Base-by-base conservation (phyloP, 805 yeast genomes). In the Kodamaea restingae region DNA sequence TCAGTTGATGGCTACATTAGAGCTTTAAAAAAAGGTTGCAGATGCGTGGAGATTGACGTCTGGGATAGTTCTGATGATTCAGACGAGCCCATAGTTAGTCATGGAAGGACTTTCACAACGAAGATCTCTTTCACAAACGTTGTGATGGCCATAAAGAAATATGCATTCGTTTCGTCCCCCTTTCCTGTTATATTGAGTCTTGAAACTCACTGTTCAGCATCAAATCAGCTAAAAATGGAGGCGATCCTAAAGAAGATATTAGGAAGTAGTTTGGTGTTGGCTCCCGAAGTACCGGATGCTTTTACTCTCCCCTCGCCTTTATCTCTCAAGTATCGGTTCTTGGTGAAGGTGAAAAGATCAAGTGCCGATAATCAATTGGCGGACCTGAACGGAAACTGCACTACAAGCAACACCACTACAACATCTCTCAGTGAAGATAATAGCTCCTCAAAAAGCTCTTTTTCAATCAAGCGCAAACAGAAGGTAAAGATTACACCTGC, bases 11-110 rank as follows among this genome's bases (percentile, higher is more conserved):
- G 95, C 0, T 93, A 93, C 50, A 80, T 88, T 12, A 76, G 84
- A 36, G 93, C 87, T 0, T 64, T 93, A 35, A 96, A 88, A 56
- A 75, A 88, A 39, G 98, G 98, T 1, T 93, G 98, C 52, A 70
- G 96, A 32, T 90, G 96, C 46, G 71, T 93, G n/a, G 99, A 93
- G 54, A 79, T 93, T 29, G 99, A 93, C 59, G 71, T 93, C 15
- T 93, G 98, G 98, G 96, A 91, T 63, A 68, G 68, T 10, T 43
- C 41, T 10, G 85, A 82, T 15, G 58, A 44, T n/a, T 26, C 14
- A 8, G 35, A 46, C 9, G 60, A 55, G 10, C 98, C 98, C 0
- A 76, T 86, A 0, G 96, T 93, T 0, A 83, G 84, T 20, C 99
- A 93, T 60, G 98, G 98, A 0, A 65, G 82, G 35, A 78, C 95